Percentiles rank a stretch among this genome's conserved stretches.
These are phyloP conservation scores for Wickerhamomyces mucosus DNA, from an alignment of 805 yeast species.

Conservation along the genomic window DNA sequence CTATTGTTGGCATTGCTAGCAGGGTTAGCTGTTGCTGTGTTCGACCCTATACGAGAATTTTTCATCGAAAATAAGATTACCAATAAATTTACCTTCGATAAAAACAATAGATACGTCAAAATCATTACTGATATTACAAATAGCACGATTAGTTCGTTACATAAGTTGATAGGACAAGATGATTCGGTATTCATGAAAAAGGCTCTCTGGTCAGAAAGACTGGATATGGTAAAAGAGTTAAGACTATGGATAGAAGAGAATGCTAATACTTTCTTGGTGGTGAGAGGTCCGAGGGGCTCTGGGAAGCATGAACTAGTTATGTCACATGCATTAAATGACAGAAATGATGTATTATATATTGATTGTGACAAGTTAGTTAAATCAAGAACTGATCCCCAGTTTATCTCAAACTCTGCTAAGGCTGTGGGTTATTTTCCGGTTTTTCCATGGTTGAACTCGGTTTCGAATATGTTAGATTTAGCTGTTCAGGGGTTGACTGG, in stretches of 20 bases:
- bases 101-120: conserved; percentile 28
- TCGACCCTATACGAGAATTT: conserved; percentile 88
- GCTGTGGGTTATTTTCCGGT: conserved; percentile 89
- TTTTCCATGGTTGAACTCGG: conserved; percentile 82
- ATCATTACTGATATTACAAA: conserved; percentile 24
- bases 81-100: conserved; percentile 44
- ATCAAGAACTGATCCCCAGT: conserved; percentile 62
- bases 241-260: conserved; percentile 80
- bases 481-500: conserved; percentile 88
- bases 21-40: conserved; percentile 71
- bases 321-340: conserved; percentile 50
- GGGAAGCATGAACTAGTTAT: conserved; percentile 79
- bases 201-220: conserved; percentile 62
- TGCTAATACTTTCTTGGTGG: conserved; percentile 79
- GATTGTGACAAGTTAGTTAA: conserved; percentile 75
- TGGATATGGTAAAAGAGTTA: conserved; percentile 57
- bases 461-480: conserved; percentile 73
- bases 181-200: conserved; percentile 17
- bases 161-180: conserved; percentile 23
- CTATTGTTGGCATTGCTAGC: conserved; percentile 69
- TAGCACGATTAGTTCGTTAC: conserved; percentile 26
- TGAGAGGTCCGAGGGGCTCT: conserved; percentile 92
- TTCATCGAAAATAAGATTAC: conserved; percentile 68
- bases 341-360: conserved; percentile 54
- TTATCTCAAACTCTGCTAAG: conserved; percentile 57